A percentile compares a stretch with the other conserved stretches of the same genome.
Evolutionary conservation across 306 rosid species (phyloP).

Genomic region (Rubus parviflorus): DNA sequence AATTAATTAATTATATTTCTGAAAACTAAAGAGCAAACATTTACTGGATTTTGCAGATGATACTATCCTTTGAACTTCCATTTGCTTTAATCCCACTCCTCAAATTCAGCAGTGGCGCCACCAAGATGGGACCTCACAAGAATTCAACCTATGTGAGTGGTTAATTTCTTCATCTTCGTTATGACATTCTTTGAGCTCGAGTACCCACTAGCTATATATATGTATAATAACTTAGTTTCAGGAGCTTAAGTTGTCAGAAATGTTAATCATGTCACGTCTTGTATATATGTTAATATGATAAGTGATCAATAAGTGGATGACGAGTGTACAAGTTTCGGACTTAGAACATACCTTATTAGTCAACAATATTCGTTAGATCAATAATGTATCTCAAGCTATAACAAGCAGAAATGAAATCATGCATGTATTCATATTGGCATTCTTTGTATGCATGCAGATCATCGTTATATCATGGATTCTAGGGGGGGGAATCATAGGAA

Average conservation of each 20-base stretch:
- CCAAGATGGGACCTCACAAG: conserved; percentile 95
- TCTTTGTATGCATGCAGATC: conserved; percentile 37
- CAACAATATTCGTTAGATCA: no score
- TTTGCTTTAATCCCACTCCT: conserved; percentile 90
- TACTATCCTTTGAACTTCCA: conserved; percentile 88
- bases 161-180: neutral
- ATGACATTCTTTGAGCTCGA: neutral
- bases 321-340: neutral
- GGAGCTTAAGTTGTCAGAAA: no score
- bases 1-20: neutral
- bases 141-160: conserved; percentile 53
- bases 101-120: conserved; percentile 70
- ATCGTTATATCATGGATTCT: conserved; percentile 71
- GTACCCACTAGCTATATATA: neutral
- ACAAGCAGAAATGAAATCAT: neutral
- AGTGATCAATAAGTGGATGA: no score
- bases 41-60: conserved; percentile 57
- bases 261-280: neutral
- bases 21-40: neutral
- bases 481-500: conserved; percentile 59
- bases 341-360: neutral
- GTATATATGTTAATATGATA: neutral
- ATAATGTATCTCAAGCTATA: neutral
- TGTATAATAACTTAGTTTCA: neutral
- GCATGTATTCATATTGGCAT: neutral